These are phyloP conservation scores for Phycomyces nitens DNA, from an alignment of 192 early-diverging fungal species.

Conservation along the genomic window DNA sequence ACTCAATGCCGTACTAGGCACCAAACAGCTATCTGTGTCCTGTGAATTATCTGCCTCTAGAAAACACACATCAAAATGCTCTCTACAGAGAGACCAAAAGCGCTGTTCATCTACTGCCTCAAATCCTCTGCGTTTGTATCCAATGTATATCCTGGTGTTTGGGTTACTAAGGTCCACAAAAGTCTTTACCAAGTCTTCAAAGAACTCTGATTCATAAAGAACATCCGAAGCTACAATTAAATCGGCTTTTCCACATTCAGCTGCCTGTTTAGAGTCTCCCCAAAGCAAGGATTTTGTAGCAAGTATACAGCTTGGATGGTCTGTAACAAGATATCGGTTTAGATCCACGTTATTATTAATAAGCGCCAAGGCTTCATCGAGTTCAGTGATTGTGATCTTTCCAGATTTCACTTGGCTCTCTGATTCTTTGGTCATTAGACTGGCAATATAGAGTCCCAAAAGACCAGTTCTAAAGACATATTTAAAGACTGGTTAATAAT, in stretches of 20 bases:
- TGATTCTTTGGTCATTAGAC: slow-evolving; percentile 12
- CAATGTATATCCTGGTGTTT: slow-evolving; percentile 38
- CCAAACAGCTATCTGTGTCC: slow-evolving; percentile 17
- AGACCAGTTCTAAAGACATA: slow-evolving; percentile 37
- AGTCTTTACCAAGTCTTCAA: slow-evolving; percentile 33
- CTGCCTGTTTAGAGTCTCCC: neutral
- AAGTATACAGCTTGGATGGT: neutral
- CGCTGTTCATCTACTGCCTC: slow-evolving; percentile 17
- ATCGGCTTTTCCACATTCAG: slow-evolving; percentile 19
- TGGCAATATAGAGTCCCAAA: slow-evolving; percentile 39
- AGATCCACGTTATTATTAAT: slow-evolving; percentile 35
- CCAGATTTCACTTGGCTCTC: neutral
- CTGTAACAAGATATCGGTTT: slow-evolving; percentile 20
- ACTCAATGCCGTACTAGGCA: slow-evolving; percentile 4
- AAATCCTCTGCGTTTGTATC: slow-evolving; percentile 42
- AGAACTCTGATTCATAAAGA: slow-evolving; percentile 38
- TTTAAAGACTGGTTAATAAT: neutral
- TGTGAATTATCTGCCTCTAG: neutral
- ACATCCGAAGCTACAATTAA: slow-evolving; percentile 50
- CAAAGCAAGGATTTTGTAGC: slow-evolving; percentile 25
- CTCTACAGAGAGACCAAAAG: slow-evolving; percentile 32
- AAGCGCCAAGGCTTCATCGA: slow-evolving; percentile 39
- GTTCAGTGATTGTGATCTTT: slow-evolving; percentile 38
- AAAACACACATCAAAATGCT: slow-evolving; percentile 23
- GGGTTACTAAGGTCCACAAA: slow-evolving; percentile 34